Evolutionary conservation across 257 asterid species (phyloP).

Genomic region (Salvia miltiorrhiza): DNA sequence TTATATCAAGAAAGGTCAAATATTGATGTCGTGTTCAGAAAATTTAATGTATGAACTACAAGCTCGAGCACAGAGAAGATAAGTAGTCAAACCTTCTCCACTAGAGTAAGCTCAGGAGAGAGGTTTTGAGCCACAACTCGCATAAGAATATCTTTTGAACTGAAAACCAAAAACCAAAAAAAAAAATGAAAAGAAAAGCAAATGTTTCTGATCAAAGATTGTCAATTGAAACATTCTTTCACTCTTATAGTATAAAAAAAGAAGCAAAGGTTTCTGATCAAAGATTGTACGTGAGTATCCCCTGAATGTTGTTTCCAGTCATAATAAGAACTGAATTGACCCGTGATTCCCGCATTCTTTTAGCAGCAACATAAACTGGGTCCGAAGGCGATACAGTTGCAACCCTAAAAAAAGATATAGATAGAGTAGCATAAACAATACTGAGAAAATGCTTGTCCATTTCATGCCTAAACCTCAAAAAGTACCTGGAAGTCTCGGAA

Average conservation of each 20-base stretch:
- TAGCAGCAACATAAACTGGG: constrained; percentile 90
- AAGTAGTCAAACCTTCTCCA: constrained; percentile 70
- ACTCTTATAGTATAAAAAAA: constrained; percentile 24
- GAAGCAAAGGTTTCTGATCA: constrained; percentile 11
- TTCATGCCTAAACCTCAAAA: constrained; percentile 36
- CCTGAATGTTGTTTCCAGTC: constrained; percentile 76
- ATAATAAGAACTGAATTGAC: constrained; percentile 73
- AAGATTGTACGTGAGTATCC: constrained; percentile 78
- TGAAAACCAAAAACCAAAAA: constrained; percentile 22
- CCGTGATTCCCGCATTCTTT: constrained; percentile 81
- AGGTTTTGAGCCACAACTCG: constrained; percentile 92
- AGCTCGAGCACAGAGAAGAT: constrained; percentile 14
- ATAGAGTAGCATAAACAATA: constrained; percentile 37
- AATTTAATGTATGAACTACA: not conserved
- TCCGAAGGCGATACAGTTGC: constrained; percentile 74
- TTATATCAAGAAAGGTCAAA: constrained; percentile 1
- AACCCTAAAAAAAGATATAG: constrained; percentile 52
- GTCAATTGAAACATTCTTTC: constrained; percentile 20
- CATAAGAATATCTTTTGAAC: constrained; percentile 90
- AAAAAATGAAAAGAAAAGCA: not conserved
- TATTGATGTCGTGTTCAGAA: not conserved
- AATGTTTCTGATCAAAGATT: too few species aligned
- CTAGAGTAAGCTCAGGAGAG: constrained; percentile 85
- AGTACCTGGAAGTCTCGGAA: constrained; percentile 68
- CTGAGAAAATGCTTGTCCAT: constrained; percentile 34